Evolutionary conservation across 1,284 basidiomycete genomes (phyloP).

Genomic region (Phlebopus sp.): DNA sequence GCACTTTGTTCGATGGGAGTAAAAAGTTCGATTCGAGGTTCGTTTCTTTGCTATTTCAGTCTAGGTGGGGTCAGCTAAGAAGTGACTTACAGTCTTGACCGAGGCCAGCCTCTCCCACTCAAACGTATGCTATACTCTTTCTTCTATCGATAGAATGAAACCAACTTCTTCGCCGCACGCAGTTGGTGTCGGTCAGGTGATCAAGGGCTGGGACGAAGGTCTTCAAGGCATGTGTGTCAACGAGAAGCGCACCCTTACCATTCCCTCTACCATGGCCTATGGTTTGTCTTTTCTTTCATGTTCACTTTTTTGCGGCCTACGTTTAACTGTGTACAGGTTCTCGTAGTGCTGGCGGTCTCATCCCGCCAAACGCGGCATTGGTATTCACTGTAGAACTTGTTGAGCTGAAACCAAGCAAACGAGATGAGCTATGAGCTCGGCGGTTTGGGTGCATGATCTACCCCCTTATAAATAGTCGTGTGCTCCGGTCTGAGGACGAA

Average conservation of each 20-base stretch:
- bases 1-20: conserved; percentile 68
- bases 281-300: conserved; percentile 49
- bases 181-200: conserved; percentile 83
- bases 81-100: conserved; percentile 50
- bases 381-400: conserved; percentile 88
- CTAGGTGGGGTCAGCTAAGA: conserved; percentile 1
- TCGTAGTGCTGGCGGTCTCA: conserved; percentile 73
- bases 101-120: conserved; percentile 63
- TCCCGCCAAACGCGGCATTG: conserved; percentile 81
- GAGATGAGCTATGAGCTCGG: conserved; percentile 37
- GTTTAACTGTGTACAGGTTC: conserved; percentile 46
- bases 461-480: neutral
- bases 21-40: conserved; percentile 84
- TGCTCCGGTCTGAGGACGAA: neutral
- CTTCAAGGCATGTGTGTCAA: conserved; percentile 82
- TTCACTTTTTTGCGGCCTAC: neutral
- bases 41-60: conserved; percentile 11
- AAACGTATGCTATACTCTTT: conserved; percentile 48
- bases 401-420: conserved; percentile 41
- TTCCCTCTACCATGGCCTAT: conserved; percentile 77
- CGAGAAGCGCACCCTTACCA: conserved; percentile 91
- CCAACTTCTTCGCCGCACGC: neutral
- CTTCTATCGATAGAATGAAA: neutral
- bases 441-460: neutral
- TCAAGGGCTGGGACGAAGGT: conserved; percentile 80